Percentiles rank a stretch among this genome's conserved stretches.
Evolutionary conservation across 306 rosid genomes (phyloP).

Genomic region (Canavalia ensiformis): DNA sequence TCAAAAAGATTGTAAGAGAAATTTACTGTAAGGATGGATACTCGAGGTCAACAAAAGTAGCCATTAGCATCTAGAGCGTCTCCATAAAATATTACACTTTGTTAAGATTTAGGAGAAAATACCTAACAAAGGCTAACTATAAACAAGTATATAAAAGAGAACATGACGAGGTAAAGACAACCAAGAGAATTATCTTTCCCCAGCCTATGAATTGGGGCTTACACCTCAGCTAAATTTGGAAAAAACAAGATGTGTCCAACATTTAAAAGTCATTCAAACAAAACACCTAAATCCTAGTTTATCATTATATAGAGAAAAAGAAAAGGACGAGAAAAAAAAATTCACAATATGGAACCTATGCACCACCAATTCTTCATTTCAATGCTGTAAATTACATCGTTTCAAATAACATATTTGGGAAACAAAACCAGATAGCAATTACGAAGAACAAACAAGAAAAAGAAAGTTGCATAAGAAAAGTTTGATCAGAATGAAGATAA

Average conservation of each 20-base stretch:
- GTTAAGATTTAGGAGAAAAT: not conserved
- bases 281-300: not conserved
- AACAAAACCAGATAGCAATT: not conserved
- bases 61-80: not conserved
- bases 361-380: not conserved
- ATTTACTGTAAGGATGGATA: not conserved
- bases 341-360: not conserved
- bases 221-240: not conserved
- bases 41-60: not conserved
- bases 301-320: not conserved
- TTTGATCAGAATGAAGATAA: slow-evolving; percentile 63
- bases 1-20: not conserved
- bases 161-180: not conserved
- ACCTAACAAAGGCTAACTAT: not conserved
- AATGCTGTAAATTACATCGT: not conserved
- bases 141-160: not conserved
- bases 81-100: not conserved
- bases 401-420: not conserved
- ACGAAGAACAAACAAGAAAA: not conserved
- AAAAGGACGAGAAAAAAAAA: not conserved
- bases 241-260: not conserved
- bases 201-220: not conserved
- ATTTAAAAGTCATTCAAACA: not conserved
- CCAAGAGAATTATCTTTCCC: not conserved
- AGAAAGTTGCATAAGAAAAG: slow-evolving; percentile 35